Conservation (phyloP, 2,329 filamentous ascomycete genomes). For the Aaosphaeria pasadenensis region DNA sequence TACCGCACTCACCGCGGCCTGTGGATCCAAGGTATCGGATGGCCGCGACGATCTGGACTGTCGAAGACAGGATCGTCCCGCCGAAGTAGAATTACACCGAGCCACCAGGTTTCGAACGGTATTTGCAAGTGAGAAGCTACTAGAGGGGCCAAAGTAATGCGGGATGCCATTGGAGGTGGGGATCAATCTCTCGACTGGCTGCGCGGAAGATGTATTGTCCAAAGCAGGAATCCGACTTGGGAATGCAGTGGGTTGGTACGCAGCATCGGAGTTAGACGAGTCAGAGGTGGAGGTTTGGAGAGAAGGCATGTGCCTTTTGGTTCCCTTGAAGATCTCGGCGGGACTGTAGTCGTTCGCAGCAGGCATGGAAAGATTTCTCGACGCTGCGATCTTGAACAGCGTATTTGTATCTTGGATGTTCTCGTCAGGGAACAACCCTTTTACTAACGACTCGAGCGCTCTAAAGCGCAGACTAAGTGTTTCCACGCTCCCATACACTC, state of each 20-base stretch:
- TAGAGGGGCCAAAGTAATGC: constrained; percentile 27
- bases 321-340: constrained; percentile 19
- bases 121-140: constrained; percentile 21
- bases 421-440: constrained; percentile 40
- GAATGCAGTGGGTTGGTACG: background rate
- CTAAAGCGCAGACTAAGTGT: constrained; percentile 44
- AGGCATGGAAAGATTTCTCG: constrained; percentile 39
- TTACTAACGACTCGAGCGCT: constrained; percentile 42
- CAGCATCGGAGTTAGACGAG: background rate
- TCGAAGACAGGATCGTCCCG: too few relatives aligned
- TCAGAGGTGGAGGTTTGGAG: background rate
- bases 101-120: constrained; percentile 18
- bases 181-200: background rate
- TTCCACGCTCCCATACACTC: constrained; percentile 47
- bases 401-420: constrained; percentile 39
- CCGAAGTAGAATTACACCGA: constrained; percentile 14
- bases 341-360: constrained; percentile 21
- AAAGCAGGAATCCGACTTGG: background rate
- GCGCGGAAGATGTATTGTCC: background rate
- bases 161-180: constrained; percentile 8
- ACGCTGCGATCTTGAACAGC: constrained; percentile 39
- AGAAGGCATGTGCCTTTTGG: background rate
- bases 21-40: background rate
- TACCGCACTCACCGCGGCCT: constrained; percentile 6
- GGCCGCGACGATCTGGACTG: too few relatives aligned